These are phyloP conservation scores for Fusarium euwallaceae DNA, from an alignment of 2,329 filamentous ascomycete species.

Conservation along the genomic window DNA sequence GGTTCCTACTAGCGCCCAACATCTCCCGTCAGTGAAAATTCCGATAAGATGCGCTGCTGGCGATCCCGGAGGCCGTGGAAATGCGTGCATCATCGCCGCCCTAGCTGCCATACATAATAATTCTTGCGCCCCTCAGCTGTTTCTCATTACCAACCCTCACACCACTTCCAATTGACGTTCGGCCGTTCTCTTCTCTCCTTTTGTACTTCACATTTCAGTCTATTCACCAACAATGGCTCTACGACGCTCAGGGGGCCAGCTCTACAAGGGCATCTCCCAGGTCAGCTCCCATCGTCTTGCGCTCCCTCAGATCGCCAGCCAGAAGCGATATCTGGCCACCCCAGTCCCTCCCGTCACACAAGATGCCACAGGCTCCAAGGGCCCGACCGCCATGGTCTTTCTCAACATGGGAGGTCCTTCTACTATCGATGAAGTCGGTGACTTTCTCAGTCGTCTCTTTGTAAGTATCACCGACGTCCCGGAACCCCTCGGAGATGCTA, in stretches of 20 bases:
- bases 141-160: conserved; percentile 33
- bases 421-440: conserved; percentile 87
- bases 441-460: conserved; percentile 92
- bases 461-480: conserved; percentile 65
- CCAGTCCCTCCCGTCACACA: conserved; percentile 82
- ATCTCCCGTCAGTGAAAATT: conserved; percentile 14
- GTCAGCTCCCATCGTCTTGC: conserved; percentile 45
- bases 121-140: conserved; percentile 37
- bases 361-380: conserved; percentile 76
- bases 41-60: conserved; percentile 40
- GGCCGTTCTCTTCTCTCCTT: conserved; percentile 2
- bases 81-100: conserved; percentile 47
- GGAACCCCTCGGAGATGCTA: conserved; percentile 21
- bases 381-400: conserved; percentile 97
- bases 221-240: conserved; percentile 47
- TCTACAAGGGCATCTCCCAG: conserved; percentile 47
- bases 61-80: conserved; percentile 43
- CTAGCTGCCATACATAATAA: conserved; percentile 28
- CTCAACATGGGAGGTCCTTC: conserved; percentile 99
- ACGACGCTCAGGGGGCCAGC: conserved; percentile 48
- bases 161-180: conserved; percentile 31
- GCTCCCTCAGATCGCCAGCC: conserved; percentile 48
- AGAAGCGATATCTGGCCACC: conserved; percentile 54
- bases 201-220: neutral
- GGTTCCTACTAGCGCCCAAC: conserved; percentile 22